These are phyloP conservation scores for Diversispora eburnea DNA, from an alignment of 192 early-diverging fungal genomes.

Conservation along the genomic window DNA sequence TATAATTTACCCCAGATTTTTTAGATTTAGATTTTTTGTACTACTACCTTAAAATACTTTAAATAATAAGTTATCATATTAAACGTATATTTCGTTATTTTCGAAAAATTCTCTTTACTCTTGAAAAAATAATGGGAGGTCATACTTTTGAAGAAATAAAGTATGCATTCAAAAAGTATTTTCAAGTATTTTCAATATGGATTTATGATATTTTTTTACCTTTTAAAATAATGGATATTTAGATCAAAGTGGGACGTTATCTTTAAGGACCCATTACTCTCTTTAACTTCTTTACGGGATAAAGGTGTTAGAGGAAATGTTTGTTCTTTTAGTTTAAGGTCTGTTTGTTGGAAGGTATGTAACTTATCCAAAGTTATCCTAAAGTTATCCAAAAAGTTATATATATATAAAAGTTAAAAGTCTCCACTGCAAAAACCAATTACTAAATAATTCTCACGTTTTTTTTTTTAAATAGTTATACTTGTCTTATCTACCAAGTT, in stretches of 20 bases:
- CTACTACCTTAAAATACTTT: too few species aligned
- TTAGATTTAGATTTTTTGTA: too few species aligned
- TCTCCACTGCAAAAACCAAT: too few species aligned
- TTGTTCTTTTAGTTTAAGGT: constrained; percentile 49
- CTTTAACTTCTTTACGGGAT: constrained; percentile 40
- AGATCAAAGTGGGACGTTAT: constrained; percentile 48
- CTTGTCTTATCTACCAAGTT: constrained; percentile 46
- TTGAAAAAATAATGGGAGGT: constrained; percentile 1
- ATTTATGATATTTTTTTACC: background rate
- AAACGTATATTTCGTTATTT: too few species aligned
- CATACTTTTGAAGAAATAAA: constrained; percentile 24
- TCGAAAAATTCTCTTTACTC: background rate
- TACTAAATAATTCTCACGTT: background rate
- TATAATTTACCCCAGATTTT: too few species aligned
- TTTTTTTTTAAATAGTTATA: constrained; percentile 40
- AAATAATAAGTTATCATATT: too few species aligned
- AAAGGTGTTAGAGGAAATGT: constrained; percentile 45
- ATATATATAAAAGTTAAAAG: too few species aligned
- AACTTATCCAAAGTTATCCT: background rate
- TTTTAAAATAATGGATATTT: background rate
- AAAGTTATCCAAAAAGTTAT: too few species aligned
- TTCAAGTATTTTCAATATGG: background rate
- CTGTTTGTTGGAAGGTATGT: constrained; percentile 58
- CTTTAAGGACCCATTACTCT: constrained; percentile 49
- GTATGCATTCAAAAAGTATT: constrained; percentile 9